A percentile compares a stretch with the other conserved stretches of the same genome.
Evolutionary conservation across 345 rosid species (phyloP).

Genomic region (Sonneratia alba): DNA sequence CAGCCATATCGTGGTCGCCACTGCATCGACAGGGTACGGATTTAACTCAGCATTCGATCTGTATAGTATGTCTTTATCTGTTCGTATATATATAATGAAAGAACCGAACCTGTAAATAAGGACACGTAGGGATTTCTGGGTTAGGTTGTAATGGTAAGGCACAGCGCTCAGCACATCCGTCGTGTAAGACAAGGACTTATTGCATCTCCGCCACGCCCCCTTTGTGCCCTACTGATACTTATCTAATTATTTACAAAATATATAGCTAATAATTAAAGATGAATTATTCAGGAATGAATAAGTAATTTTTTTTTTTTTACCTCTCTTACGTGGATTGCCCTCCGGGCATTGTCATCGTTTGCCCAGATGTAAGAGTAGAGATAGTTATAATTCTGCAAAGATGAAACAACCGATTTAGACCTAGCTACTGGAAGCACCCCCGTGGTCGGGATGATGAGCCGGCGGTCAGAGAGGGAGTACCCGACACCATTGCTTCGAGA

Average conservation of each 20-base stretch:
- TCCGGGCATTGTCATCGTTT: conserved; percentile 22
- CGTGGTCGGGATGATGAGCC: background rate
- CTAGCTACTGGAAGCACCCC: background rate
- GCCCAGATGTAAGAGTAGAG: conserved; percentile 17
- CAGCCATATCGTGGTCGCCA: conserved; percentile 23
- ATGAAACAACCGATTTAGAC: too few species aligned
- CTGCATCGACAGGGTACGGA: conserved; percentile 5
- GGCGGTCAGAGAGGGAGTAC: background rate
- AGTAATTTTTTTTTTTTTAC: conserved; percentile 8
- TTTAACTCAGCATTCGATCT: too few species aligned
- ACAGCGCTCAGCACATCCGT: background rate
- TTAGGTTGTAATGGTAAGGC: conserved; percentile 16
- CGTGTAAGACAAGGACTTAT: conserved; percentile 11
- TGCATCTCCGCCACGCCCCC: conserved; percentile 23
- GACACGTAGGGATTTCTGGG: conserved; percentile 10
- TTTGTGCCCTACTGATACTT: conserved; percentile 13
- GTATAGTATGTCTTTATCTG: too few species aligned
- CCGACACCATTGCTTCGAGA: conserved; percentile 3
- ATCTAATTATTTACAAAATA: background rate
- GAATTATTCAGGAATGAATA: background rate
- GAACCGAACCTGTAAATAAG: conserved; percentile 17
- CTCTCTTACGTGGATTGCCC: conserved; percentile 20
- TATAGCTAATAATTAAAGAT: background rate
- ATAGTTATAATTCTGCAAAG: conserved; percentile 9
- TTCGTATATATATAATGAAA: background rate